phyloP scores from a whole-genome alignment of 2,329 filamentous ascomycete species.

The Aspergillus neotritici region DNA sequence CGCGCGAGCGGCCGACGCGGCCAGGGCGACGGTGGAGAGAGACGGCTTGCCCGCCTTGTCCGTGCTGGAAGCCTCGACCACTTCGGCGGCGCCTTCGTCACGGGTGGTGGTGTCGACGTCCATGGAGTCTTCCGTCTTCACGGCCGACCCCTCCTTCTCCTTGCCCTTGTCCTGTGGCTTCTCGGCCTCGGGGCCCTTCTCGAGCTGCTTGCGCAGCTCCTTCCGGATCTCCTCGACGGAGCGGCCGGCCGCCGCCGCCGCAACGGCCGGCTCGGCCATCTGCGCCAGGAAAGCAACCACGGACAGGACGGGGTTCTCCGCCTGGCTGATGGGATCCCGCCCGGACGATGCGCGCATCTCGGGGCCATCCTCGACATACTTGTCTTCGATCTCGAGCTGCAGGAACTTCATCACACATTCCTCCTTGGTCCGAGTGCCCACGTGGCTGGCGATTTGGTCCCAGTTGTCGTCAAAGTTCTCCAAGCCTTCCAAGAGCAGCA shows the following conservation, averaged over 20 bases:
- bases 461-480: constrained; percentile 95
- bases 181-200: constrained; percentile 51
- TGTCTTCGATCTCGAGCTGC: constrained; percentile 94
- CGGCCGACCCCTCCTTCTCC: constrained; percentile 42
- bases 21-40: constrained; percentile 71
- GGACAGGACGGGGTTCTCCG: constrained; percentile 94
- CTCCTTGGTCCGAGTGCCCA: constrained; percentile 83
- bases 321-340: constrained; percentile 80
- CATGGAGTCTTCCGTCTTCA: constrained; percentile 56
- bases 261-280: constrained; percentile 81
- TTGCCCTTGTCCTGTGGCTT: constrained; percentile 44
- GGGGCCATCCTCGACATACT: constrained; percentile 79
- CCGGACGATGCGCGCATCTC: constrained; percentile 66
- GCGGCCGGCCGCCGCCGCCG: constrained; percentile 82
- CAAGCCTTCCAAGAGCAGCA: constrained; percentile 84
- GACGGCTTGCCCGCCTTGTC: constrained; percentile 44
- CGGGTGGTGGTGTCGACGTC: constrained; percentile 45
- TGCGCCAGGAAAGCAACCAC: constrained; percentile 92
- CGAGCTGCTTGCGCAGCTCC: constrained; percentile 70
- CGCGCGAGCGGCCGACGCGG: constrained; percentile 76
- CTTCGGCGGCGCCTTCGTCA: constrained; percentile 23
- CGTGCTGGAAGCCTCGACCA: constrained; percentile 43
- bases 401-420: constrained; percentile 97
- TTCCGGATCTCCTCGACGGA: constrained; percentile 82
- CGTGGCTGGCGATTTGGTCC: constrained; percentile 86